These are phyloP conservation scores for Candida qinlingensis DNA, from an alignment of 805 yeast species.

Conservation along the genomic window DNA sequence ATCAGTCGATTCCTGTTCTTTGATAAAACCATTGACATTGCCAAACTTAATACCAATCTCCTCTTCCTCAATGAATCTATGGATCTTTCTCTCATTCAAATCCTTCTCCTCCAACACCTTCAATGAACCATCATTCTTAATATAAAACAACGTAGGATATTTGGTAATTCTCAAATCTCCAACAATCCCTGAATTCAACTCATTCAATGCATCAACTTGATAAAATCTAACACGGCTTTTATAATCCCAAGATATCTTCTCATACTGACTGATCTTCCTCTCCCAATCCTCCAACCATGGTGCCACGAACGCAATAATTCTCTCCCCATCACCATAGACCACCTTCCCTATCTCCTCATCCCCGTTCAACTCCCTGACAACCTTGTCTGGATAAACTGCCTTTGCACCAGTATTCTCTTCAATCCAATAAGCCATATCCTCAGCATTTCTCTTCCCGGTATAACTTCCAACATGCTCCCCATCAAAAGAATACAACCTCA, in stretches of 20 bases:
- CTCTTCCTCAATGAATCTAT: constrained; percentile 26
- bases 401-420: constrained; percentile 28
- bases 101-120: constrained; percentile 15
- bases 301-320: constrained; percentile 29
- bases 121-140: constrained; percentile 9
- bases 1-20: constrained; percentile 13
- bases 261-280: constrained; percentile 28
- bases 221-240: constrained; percentile 23
- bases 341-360: constrained; percentile 14
- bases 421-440: constrained; percentile 28
- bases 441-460: constrained; percentile 29
- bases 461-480: constrained; percentile 37
- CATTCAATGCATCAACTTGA: constrained; percentile 29
- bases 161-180: constrained; percentile 24
- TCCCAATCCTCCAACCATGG: constrained; percentile 34
- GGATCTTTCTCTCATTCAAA: constrained; percentile 24
- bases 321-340: constrained; percentile 3
- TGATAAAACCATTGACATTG: constrained; percentile 8
- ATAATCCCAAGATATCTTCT: constrained; percentile 24
- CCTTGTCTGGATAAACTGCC: constrained; percentile 28
- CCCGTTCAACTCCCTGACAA: constrained; percentile 10
- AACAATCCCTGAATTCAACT: constrained; percentile 24
- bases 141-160: constrained; percentile 28
- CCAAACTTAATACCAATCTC: constrained; percentile 11
- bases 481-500: constrained; percentile 39